Base-by-base conservation (phyloP, 768 basidiomycete species). In the Termitomyces eurrhizus region DNA sequence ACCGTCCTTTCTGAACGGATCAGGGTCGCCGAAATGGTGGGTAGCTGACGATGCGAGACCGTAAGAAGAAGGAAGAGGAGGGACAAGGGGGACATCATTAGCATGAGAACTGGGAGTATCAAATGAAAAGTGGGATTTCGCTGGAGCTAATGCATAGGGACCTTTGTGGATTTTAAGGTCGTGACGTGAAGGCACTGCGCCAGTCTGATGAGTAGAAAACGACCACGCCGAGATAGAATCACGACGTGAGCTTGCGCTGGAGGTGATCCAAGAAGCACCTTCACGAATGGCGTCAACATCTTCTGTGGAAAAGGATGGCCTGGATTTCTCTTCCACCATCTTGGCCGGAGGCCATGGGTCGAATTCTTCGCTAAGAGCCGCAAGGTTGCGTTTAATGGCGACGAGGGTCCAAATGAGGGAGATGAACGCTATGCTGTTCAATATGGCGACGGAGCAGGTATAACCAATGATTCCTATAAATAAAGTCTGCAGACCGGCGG, bases 241-340 rank as follows among this genome's bases (percentile, higher is more conserved):
- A 58, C 74, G 82, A 48, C 78, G 78, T 36, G 83, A 83, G 57
- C 82, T 79, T 18, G 83, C 77, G 46, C 82, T 79, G 52, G 89
- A 90, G 0, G 90, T 89, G 61, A 92, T 83, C 89, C 90, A 91
- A n/a, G 89, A 90, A 52, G 83, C 84, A 54, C 89, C 88, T 64
- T 91, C 89, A 24, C 85, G 84, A 55, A 91, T 78, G 21, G 77
- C 87, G 61, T 90, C 86, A 52, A 91, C 77, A 56, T 92, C 89
- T 65, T 89, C 88, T 0, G 86, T 86, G 18, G 80, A 79, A 66
- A 90, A 88, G 0, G 87, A 87, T 0, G 83, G 83, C 33, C 86
- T 74, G 18, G 82, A 79, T 63, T 82, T 80, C 66, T 83, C 80
- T 60, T 83, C 83, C 35, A 78, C 68, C 61, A 80, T 70, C 62